Evolutionary conservation across 2,329 filamentous ascomycete species (phyloP).

Genomic region (Penicillium nordicum): DNA sequence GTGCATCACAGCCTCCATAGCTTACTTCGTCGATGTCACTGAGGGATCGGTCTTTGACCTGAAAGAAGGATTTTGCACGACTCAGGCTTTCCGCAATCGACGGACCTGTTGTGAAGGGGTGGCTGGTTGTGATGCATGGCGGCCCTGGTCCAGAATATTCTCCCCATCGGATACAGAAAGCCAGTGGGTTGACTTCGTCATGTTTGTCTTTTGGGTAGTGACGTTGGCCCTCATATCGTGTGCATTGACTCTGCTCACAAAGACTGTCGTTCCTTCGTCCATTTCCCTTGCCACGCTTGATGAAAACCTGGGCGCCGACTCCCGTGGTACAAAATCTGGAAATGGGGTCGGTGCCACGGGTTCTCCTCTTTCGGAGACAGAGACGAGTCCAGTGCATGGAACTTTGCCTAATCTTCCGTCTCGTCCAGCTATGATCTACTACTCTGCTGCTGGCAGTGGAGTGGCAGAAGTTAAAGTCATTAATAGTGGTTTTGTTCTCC

Average conservation of each 20-base stretch:
- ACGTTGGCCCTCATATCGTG: slow-evolving; percentile 69
- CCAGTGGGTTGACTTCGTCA: slow-evolving; percentile 69
- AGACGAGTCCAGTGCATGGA: slow-evolving; percentile 38
- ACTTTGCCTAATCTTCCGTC: slow-evolving; percentile 31
- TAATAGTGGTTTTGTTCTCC: slow-evolving; percentile 93
- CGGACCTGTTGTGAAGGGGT: slow-evolving; percentile 61
- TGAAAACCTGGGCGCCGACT: slow-evolving; percentile 78
- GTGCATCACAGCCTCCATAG: slow-evolving; percentile 75
- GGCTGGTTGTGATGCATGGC: slow-evolving; percentile 58
- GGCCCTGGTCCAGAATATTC: slow-evolving; percentile 64
- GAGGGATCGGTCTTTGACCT: slow-evolving; percentile 83
- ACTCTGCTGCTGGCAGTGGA: slow-evolving; percentile 90
- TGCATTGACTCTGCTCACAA: slow-evolving; percentile 79
- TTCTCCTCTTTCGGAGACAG: slow-evolving; percentile 39
- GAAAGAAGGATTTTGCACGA: slow-evolving; percentile 82
- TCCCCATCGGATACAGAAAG: slow-evolving; percentile 47
- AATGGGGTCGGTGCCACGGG: slow-evolving; percentile 39
- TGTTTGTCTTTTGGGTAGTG: slow-evolving; percentile 72
- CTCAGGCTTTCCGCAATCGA: slow-evolving; percentile 69
- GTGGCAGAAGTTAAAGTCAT: slow-evolving; percentile 98
- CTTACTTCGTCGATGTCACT: slow-evolving; percentile 84
- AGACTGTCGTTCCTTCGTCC: slow-evolving; percentile 86
- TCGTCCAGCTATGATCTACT: slow-evolving; percentile 79
- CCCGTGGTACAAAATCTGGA: slow-evolving; percentile 46
- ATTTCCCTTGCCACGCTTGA: slow-evolving; percentile 85